Evolutionary conservation across 306 rosid genomes (phyloP), one percentile per base, ranked within the genome.

Genomic region (Cucurbita maxima): DNA sequence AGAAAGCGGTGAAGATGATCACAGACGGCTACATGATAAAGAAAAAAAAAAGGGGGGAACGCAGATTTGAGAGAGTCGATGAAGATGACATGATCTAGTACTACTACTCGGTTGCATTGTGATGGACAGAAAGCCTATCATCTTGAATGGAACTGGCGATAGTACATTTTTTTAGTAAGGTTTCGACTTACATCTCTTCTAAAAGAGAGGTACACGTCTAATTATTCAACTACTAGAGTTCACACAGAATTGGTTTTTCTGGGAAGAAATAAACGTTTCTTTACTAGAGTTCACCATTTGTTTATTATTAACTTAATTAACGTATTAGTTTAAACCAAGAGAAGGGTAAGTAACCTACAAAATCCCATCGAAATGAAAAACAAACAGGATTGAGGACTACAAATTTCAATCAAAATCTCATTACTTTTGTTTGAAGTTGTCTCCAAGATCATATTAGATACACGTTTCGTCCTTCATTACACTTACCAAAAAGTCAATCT

Each of bases 1-100:
- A 44, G 1, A 76, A 83, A 76, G 94, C 97, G 1, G 79, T 90
- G 71, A 73, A 86, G 0, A 83, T 81, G 88, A 87, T 86, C 14
- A 84, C 83, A 1, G 89, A 89, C 15, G 9, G 79, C 37, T 94
- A 82, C 30, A 90, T 94, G 90, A 85, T 30, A 3, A 30, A 30
- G 34, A 3, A 30, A 3, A 30, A 30, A 30, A 30, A 30, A 2
- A 2, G 34, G 3, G 34, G 34, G 34, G 34, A 30, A 30, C 34
- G 34, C 34, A 80, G 48, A 73, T 81, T 43, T 87, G 76, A 79
- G 80, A 41, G 45, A 41, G 8, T 41, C 8, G 45, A 30, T 0
- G 34, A 30, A 30, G 34, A 30, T 30, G 34, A 30, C 34, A 3
- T 30, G 3, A 25, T 25, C 30, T 25, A 25, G 3, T 25, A 30